These are phyloP conservation scores for Phialophora macrospora DNA, from an alignment of 2,329 filamentous ascomycete genomes.

Conservation along the genomic window DNA sequence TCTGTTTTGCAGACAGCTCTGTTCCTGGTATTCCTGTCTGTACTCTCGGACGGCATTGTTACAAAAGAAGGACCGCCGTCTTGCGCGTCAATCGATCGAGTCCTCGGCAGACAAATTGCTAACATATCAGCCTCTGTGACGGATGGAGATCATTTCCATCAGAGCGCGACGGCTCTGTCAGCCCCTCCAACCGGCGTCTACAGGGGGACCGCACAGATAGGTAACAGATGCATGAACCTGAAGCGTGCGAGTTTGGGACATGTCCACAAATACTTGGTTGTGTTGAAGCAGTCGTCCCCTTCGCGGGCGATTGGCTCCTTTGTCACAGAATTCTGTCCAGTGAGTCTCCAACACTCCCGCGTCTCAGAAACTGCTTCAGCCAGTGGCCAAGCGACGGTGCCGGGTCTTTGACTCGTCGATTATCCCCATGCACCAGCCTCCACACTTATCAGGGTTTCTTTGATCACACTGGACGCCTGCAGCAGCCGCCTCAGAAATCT, in stretches of 20 bases:
- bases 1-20: not conserved
- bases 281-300: constrained; percentile 6
- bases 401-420: constrained; percentile 14
- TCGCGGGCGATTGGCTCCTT: constrained; percentile 16
- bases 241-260: not conserved
- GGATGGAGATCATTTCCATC: too few relatives aligned
- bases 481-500: constrained; percentile 17
- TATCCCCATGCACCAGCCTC: not conserved
- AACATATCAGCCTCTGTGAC: too few relatives aligned
- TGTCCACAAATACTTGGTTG: not conserved
- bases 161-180: not conserved
- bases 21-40: too few relatives aligned
- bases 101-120: too few relatives aligned
- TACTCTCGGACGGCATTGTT: too few relatives aligned
- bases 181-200: not conserved
- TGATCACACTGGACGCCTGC: constrained; percentile 9
- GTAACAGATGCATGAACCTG: not conserved
- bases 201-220: not conserved
- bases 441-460: not conserved
- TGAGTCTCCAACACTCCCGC: constrained; percentile 12
- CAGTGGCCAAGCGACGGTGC: constrained; percentile 18
- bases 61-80: too few relatives aligned
- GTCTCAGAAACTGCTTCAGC: constrained; percentile 32
- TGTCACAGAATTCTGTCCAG: constrained; percentile 20
- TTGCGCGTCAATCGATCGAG: too few relatives aligned